phyloP scores from a whole-genome alignment of 2,329 filamentous ascomycete species.

The Pseudocercospora macadamiae region DNA sequence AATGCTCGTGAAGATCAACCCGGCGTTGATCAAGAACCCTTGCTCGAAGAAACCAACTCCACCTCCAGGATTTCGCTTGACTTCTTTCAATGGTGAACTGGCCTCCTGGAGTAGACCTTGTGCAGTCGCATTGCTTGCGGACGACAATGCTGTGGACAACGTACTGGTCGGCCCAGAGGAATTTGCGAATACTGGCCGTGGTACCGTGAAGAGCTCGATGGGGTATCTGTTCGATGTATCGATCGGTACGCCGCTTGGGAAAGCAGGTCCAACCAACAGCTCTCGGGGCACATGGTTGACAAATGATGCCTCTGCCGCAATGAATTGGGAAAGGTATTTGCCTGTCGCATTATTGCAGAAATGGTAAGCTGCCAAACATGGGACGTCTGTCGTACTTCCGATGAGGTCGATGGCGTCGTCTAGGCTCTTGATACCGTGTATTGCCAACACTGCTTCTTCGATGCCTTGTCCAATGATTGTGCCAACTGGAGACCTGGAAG shows the following conservation, averaged over 20 bases:
- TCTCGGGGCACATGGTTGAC: constrained; percentile 62
- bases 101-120: constrained; percentile 29
- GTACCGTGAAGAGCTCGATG: constrained; percentile 48
- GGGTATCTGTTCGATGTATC: constrained; percentile 45
- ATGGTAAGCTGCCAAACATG: constrained; percentile 54
- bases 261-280: constrained; percentile 52
- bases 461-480: constrained; percentile 42
- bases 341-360: constrained; percentile 55
- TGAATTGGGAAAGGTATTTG: constrained; percentile 64
- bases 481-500: constrained; percentile 21
- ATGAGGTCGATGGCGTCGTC: constrained; percentile 59
- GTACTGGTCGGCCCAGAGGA: constrained; percentile 10
- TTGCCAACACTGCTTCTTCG: constrained; percentile 46
- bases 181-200: constrained; percentile 47
- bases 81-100: constrained; percentile 28
- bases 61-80: constrained; percentile 42
- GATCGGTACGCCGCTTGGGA: constrained; percentile 37
- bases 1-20: constrained; percentile 34
- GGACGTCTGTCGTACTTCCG: constrained; percentile 27
- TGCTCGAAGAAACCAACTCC: constrained; percentile 44
- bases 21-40: constrained; percentile 42
- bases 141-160: constrained; percentile 12
- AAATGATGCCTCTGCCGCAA: constrained; percentile 54
- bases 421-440: constrained; percentile 54
- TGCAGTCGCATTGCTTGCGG: constrained; percentile 12